These are phyloP conservation scores for Penicillium riverlandense DNA, from an alignment of 495 filamentous ascomycete species.

Conservation along the genomic window DNA sequence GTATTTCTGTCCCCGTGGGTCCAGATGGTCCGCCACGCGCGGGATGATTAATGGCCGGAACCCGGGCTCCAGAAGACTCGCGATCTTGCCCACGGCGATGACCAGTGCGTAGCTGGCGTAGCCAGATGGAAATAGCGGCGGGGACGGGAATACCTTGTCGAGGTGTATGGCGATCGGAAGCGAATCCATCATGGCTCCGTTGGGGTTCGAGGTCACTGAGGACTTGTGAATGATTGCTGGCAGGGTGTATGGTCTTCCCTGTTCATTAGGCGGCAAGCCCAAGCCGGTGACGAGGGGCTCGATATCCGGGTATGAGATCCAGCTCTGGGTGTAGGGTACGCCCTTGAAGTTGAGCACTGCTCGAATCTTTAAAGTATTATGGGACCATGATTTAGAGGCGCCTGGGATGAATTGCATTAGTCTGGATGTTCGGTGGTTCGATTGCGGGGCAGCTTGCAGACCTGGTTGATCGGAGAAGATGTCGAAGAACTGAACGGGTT, in stretches of 20 bases:
- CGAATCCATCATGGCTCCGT: constrained; percentile 31
- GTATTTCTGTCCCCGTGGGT: constrained; percentile 23
- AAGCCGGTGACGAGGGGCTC: constrained; percentile 22
- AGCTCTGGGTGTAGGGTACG: constrained; percentile 35
- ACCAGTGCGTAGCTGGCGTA: constrained; percentile 22
- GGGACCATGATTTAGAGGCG: constrained; percentile 30
- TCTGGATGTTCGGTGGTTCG: background rate
- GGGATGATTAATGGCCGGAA: constrained; percentile 11
- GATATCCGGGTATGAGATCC: constrained; percentile 36
- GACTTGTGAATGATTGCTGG: constrained; percentile 28
- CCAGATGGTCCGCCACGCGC: constrained; percentile 14
- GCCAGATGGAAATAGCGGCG: constrained; percentile 24
- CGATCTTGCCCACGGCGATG: constrained; percentile 7
- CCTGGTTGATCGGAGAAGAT: constrained; percentile 25
- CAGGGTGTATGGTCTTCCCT: constrained; percentile 23
- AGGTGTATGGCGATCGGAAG: constrained; percentile 29
- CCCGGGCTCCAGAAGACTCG: background rate
- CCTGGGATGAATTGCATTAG: constrained; percentile 13
- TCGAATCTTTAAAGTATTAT: constrained; percentile 32
- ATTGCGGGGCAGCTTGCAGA: constrained; percentile 3
- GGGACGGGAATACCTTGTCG: constrained; percentile 25
- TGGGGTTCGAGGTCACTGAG: constrained; percentile 15
- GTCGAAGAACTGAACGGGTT: constrained; percentile 35
- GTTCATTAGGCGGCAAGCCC: constrained; percentile 15
- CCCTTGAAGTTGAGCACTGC: constrained; percentile 33